Evolutionary conservation across 2,329 filamentous ascomycete species (phyloP), one percentile per base, ranked within the genome.

Genomic region (Ophiostoma fasciatum): DNA sequence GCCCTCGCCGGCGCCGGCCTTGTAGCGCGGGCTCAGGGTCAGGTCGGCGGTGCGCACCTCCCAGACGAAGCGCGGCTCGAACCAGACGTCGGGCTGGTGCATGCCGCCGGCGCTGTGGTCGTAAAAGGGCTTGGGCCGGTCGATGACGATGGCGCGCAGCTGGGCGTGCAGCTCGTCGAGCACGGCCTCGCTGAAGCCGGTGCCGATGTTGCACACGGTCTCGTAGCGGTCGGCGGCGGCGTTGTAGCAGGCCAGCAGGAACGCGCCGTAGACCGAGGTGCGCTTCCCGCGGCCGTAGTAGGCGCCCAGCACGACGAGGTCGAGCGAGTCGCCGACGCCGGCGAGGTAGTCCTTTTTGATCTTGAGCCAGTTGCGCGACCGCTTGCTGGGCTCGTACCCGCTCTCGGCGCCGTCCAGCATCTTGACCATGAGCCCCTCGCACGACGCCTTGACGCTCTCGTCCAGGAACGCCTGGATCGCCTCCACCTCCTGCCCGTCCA

Each of bases 391-490:
- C 59, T 96, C 88, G 53, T 98, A 98, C 48, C 82, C 83, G 47
- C 83, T 93, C 57, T 94, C 88, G 7, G 72, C 64, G 1, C 88
- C 90, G 54, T 96, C 88, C 40, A 98, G 62, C 90, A 98, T 98
- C 64, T 98, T 98, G 12, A 98, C 90, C 90, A 98, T 98, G 36
- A 98, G 65, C 10, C 90, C 90, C 62, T 98, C 90, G 52, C 90
- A 98, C 0, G 84, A 92, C 3, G 87, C 83, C 57, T 94, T 94
- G 45, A 98, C 81, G 49, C 82, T 90, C 40, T 96, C 88, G 50
- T 98, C 90, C 3, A 98, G 68, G 49, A 98, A 81, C 1, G 67
- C 69, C 52, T 96, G 88, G 37, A 98, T 98, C 50, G 93, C 83
- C 36, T 96, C 88, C 4, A 98, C 67, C 46, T 94, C 83, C 49